Base-by-base conservation (phyloP, 306 rosid species). In the Casuarina glauca region DNA sequence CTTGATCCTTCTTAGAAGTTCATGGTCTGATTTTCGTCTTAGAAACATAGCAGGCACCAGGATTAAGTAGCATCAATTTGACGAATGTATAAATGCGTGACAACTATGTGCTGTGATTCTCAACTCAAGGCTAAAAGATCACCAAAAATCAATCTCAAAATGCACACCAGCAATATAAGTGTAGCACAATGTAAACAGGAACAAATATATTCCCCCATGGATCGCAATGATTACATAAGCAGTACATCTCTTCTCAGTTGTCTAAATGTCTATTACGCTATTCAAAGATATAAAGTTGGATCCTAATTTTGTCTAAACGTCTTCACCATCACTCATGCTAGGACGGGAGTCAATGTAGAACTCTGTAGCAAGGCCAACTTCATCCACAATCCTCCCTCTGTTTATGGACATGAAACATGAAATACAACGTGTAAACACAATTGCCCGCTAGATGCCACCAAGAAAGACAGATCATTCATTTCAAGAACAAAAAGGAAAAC, bases 381-480 rank as follows among this genome's bases (percentile, higher is more conserved):
- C 98, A 48, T 90, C 93, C 6, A 92, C 86, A 3, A 92, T 92
- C 84, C 97, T 90, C 82, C 85, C 97, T 85, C 97, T 88, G 86
- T 26, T n/a, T 35, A 70, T 72, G 70, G 38, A 74, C 63, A 80
- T 48, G 78, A n/a, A 26, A 62, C 2, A 8, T 67, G 39, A 70
- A 51, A 46, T 46, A 51, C 36, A 75, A 74, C 75, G 57, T 75
- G 78, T 70, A n/a, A 74, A 63, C 44, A 13, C 69, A 42, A 67
- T 16, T 11, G 46, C 8, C 35, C 32, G 0, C 49, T 66, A 41
- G 50, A 66, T 66, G 35, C 49, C 13, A 42, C 1, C 50, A 67
- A n/a, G 71, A 42, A n/a, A 46, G 16, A 9, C 4, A 42, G 11
- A 66, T 41, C 49, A 66, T 4, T 39, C 70, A 2, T 41, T 54